Evolutionary conservation across 192 early-diverging fungal species (phyloP), one percentile per base, ranked within the genome.

Genomic region (Coemansia sp.): DNA sequence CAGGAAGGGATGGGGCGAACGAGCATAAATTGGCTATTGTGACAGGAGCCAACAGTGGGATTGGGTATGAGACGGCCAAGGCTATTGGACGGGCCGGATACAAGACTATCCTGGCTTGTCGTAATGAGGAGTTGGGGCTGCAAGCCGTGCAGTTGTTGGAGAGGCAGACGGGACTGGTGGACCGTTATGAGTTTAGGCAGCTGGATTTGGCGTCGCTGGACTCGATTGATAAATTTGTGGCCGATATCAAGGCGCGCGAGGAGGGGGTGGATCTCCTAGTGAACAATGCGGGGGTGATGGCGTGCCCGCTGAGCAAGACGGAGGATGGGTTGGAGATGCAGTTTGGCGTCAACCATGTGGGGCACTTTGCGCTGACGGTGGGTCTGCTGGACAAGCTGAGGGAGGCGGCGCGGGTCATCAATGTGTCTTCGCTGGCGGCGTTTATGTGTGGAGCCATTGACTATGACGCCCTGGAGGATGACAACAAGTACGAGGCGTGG

Each of bases 291-390:
- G 80, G 80, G 9, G 74, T 87, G 16, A 85, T 87, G 83, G 60
- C 59, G 25, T 50, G 65, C 7, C 82, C 85, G 3, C 74, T 61
- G 14, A 35, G 49, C 0, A 67, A 78, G 27, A 68, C 78, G 25
- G 57, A 44, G 19, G 78, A 87, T 29, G 79, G 77, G 16, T 79
- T 85, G n/a, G 85, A 86, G 64, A 26, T 59, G 42, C 83, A 85
- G 51, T 80, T 84, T 33, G 75, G 70, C 8, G 81, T 78, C 13
- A 87, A 87, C 71, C 81, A 85, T 34, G 42, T 87, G 22, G 83
- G 71, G 25, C 76, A 73, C 22, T 72, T 67, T 48, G 53, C 46
- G 0, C 56, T 80, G 37, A 76, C 63, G 12, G 53, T 23, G 2
- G 45, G 60, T 0, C 48, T 78, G 18, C 34, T 64, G 4, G 54